Conservation (phyloP, 345 rosid genomes). For the Kandelia obovata region DNA sequence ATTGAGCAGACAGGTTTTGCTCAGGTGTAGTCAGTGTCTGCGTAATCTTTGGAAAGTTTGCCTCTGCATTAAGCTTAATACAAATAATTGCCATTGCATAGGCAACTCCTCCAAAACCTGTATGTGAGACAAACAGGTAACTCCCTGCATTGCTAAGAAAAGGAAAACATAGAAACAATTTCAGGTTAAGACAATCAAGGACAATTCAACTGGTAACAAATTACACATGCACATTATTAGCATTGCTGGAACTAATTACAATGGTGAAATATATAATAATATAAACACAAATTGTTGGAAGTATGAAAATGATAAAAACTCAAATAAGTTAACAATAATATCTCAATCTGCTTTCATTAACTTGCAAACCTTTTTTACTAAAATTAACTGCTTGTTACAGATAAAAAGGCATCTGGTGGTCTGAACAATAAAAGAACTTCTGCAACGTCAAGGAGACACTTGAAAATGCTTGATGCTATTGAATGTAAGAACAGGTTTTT, state of each 20-base stretch:
- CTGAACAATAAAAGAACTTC: too few relatives aligned
- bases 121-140: conserved; percentile 87
- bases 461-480: too few relatives aligned
- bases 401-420: neutral
- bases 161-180: neutral
- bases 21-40: conserved; percentile 30
- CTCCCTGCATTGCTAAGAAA: conserved; percentile 55
- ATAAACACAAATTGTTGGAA: neutral
- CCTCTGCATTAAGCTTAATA: conserved; percentile 60
- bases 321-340: neutral
- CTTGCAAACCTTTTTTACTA: neutral
- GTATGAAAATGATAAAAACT: neutral
- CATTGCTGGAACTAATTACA: too few relatives aligned
- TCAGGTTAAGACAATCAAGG: conserved; percentile 10
- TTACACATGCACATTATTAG: too few relatives aligned
- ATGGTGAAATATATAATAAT: too few relatives aligned
- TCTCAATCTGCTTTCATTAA: neutral
- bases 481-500: too few relatives aligned
- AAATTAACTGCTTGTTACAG: neutral
- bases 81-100: conserved; percentile 90
- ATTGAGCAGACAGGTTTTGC: conserved; percentile 39
- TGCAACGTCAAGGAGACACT: too few relatives aligned
- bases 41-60: conserved; percentile 29
- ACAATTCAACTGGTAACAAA: too few relatives aligned
- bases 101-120: conserved; percentile 88